Conservation (phyloP, 331 rosid species). For the Acacia concinna region DNA sequence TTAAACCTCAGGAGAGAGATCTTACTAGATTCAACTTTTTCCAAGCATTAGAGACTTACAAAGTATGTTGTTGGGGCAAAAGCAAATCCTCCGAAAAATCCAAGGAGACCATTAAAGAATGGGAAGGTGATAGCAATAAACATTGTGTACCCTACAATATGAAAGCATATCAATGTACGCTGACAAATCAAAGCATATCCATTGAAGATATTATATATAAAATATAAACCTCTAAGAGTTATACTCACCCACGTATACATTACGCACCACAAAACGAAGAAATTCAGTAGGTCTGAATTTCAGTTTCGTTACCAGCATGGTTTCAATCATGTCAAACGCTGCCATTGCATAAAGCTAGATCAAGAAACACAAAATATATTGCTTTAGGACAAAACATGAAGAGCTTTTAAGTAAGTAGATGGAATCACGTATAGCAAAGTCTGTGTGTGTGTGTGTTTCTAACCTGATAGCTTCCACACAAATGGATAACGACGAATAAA, state of each 20-base stretch:
- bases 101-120: constrained; percentile 76
- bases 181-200: background rate
- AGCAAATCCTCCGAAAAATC: constrained; percentile 92
- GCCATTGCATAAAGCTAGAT: constrained; percentile 86
- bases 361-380: constrained; percentile 1
- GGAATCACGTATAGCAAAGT: background rate
- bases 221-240: background rate
- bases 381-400: background rate
- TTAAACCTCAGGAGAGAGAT: background rate
- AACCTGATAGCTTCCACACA: constrained; percentile 95
- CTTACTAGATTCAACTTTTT: background rate
- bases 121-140: constrained; percentile 80
- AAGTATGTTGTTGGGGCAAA: constrained; percentile 91
- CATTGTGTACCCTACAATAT: constrained; percentile 69
- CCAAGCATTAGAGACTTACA: constrained; percentile 44
- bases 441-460: background rate
- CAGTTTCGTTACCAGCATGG: constrained; percentile 76
- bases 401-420: background rate
- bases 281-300: constrained; percentile 46
- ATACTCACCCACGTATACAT: constrained; percentile 73
- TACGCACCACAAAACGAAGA: constrained; percentile 75
- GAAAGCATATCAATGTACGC: background rate
- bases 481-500: constrained; percentile 85
- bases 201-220: background rate
- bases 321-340: constrained; percentile 92